Base-by-base conservation (phyloP, 2,329 filamentous ascomycete genomes). In the Alternaria sp. region DNA sequence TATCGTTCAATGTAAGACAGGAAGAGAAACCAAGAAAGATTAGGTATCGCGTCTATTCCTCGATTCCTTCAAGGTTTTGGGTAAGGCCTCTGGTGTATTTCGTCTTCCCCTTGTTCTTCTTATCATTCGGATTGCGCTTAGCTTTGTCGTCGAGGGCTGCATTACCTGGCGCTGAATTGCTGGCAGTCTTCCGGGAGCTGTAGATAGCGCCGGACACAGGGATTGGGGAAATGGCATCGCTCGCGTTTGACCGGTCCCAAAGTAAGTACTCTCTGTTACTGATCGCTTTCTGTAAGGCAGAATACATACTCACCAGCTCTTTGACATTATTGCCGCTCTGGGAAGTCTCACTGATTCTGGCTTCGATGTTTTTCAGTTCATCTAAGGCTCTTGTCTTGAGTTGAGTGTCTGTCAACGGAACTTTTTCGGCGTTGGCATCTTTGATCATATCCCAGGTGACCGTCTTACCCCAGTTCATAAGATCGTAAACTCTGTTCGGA, bases 361-460 rank as follows among this genome's bases (percentile, higher is more conserved):
- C 27, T 20, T 48, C 1, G 27, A 48, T 10, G 16, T 48, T 16
- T 14, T 5, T 25, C 18, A 48, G 10, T 3, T 32, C 45, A 10
- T 34, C 28, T n/a, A 49, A 10, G 45, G 3, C 45, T 18, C 22
- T 32, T 20, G 18, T 4, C 8, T 34, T 49, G 6, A 30, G 45
- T 18, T 49, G 28, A 12, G 14, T 7, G 16, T 49, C 46, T 16
- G 28, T 54, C 27, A 32, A 25, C 20, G 22, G 38, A 12, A 4
- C n/a, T 22, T 18, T 34, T 41, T 25, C 12, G 14, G 50, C 34
- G 20, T 10, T 6, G 30, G 4, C 22, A 50, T 62, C 54, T 16
- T 55, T 58, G 20, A 64, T 36, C 62, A 64, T 64, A 7, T 45
- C 62, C 45, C 49, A 64, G 3, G 18, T 59, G 12, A 41, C 48